Conservation (phyloP, 768 basidiomycete species). For the Nidularia sp. region DNA sequence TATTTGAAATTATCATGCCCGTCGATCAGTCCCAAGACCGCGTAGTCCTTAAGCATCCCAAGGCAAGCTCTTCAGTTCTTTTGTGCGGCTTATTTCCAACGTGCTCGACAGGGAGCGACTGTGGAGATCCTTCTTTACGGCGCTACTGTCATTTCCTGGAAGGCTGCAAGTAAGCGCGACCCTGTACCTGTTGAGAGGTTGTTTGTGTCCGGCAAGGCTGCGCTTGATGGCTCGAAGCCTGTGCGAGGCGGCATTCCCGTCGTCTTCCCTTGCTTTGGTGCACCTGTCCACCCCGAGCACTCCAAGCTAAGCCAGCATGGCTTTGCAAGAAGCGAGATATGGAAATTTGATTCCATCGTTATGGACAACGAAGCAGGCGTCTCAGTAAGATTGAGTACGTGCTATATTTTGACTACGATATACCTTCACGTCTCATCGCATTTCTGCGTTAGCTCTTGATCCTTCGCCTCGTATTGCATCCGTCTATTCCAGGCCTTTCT, state of each 20-base stretch:
- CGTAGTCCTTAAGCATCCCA: slow-evolving; percentile 57
- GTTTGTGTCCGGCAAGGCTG: slow-evolving; percentile 79
- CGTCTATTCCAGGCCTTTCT: slow-evolving; percentile 62
- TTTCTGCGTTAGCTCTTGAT: slow-evolving; percentile 45
- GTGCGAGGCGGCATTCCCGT: slow-evolving; percentile 53
- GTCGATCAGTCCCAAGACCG: not conserved
- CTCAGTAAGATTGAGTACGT: slow-evolving; percentile 73
- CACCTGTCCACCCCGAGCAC: slow-evolving; percentile 74
- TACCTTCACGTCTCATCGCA: not conserved
- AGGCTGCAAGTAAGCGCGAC: slow-evolving; percentile 34
- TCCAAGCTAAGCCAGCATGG: slow-evolving; percentile 79
- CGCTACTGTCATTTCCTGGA: slow-evolving; percentile 88
- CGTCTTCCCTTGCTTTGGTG: slow-evolving; percentile 88
- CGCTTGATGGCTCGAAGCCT: slow-evolving; percentile 77
- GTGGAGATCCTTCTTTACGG: slow-evolving; percentile 73
- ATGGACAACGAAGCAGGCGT: slow-evolving; percentile 69
- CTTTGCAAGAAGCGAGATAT: slow-evolving; percentile 76
- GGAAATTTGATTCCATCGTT: slow-evolving; percentile 64
- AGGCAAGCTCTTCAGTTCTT: slow-evolving; percentile 30
- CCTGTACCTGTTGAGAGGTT: slow-evolving; percentile 56
- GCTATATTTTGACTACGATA: not conserved
- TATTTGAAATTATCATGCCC: not conserved
- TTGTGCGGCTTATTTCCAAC: not conserved
- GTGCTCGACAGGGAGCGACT: slow-evolving; percentile 50
- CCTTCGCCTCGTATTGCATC: slow-evolving; percentile 56